phyloP scores from a whole-genome alignment of 2,329 filamentous ascomycete genomes.

The Pochonia chlamydosporia region DNA sequence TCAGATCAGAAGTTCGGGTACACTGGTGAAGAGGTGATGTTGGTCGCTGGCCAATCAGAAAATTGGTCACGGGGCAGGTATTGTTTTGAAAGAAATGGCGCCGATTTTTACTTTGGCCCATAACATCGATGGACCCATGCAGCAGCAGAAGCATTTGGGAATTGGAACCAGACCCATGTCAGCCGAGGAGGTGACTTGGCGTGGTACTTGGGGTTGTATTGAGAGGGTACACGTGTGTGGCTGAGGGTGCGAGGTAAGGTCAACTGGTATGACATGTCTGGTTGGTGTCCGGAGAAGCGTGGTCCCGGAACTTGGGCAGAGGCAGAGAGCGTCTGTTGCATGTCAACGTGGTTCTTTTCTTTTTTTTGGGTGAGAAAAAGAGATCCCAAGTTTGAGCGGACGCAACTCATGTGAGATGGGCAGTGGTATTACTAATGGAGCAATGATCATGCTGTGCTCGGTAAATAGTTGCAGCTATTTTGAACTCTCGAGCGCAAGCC shows the following conservation, averaged over 20 bases:
- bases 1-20: conserved; percentile 23
- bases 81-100: conserved; percentile 28
- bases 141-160: neutral
- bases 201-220: neutral
- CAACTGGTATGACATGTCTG: no score
- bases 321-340: no score
- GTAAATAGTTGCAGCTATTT: no score
- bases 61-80: conserved; percentile 27
- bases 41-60: conserved; percentile 32
- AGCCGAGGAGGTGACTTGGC: neutral
- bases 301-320: no score
- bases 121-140: conserved; percentile 11
- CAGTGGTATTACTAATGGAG: neutral
- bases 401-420: no score
- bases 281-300: no score
- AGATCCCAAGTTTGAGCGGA: no score
- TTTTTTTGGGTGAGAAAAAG: no score
- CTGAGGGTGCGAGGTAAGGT: no score
- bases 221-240: neutral
- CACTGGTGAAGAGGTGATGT: conserved; percentile 28
- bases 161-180: no score
- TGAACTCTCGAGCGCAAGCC: neutral
- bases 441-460: neutral
- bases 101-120: conserved; percentile 25
- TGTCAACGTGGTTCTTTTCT: no score